phyloP scores from a whole-genome alignment of 1,284 basidiomycete species.

The Malassezia obtusa region DNA sequence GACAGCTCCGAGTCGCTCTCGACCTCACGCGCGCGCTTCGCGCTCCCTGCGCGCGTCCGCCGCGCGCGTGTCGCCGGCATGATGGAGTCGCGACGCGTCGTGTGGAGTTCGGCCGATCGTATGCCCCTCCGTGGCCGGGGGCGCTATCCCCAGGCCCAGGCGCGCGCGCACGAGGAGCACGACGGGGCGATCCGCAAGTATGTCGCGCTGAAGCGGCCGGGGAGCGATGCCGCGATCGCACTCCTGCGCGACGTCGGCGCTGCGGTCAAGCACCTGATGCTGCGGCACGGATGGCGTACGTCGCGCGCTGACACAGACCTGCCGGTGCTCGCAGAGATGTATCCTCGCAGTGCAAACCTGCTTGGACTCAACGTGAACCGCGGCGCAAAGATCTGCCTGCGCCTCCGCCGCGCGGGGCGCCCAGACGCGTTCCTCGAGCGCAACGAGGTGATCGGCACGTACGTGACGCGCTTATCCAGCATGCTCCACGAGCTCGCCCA shows the following conservation, averaged over 20 bases:
- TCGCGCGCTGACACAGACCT: conserved; percentile 6
- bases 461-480: conserved; percentile 2
- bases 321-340: conserved; percentile 23
- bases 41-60: background rate
- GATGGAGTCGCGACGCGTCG: conserved; percentile 7
- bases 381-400: conserved; percentile 26
- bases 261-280: conserved; percentile 23
- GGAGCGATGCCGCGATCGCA: conserved; percentile 15
- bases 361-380: conserved; percentile 29
- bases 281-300: conserved; percentile 19
- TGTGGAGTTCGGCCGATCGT: conserved; percentile 17
- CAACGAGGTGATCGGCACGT: conserved; percentile 18
- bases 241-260: conserved; percentile 20
- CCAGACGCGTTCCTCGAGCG: conserved; percentile 12
- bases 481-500: conserved; percentile 36
- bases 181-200: conserved; percentile 18
- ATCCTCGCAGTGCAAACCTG: conserved; percentile 14
- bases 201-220: conserved; percentile 12
- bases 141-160: background rate
- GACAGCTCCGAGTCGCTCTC: conserved; percentile 11
- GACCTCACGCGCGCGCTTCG: background rate
- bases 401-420: conserved; percentile 16
- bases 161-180: background rate
- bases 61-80: background rate
- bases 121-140: conserved; percentile 17